These are phyloP conservation scores for Pinus taeda DNA, from an alignment of 75 land plant genomes.

Conservation along the genomic window DNA sequence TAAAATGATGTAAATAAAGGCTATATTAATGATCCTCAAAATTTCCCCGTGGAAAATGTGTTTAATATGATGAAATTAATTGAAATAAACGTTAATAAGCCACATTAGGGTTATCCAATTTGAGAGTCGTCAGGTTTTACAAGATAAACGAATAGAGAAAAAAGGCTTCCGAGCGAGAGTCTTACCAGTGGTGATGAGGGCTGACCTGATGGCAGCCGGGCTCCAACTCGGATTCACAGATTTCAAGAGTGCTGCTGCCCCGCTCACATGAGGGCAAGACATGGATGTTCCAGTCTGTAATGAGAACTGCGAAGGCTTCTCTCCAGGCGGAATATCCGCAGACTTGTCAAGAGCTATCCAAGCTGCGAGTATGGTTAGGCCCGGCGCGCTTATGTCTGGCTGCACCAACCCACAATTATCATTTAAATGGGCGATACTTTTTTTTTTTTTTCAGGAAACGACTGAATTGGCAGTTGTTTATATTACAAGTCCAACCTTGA, in stretches of 20 bases:
- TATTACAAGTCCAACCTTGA: conserved; percentile 47
- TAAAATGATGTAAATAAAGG: too few species aligned
- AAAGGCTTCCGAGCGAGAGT: not conserved
- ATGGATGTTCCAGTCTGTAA: conserved; percentile 81
- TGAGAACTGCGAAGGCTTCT: conserved; percentile 36
- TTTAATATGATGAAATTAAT: too few species aligned
- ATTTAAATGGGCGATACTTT: too few species aligned
- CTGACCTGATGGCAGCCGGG: conserved; percentile 71
- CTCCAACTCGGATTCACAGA: conserved; percentile 58
- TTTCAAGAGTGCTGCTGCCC: conserved; percentile 65
- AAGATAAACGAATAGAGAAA: too few species aligned
- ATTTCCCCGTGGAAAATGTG: too few species aligned
- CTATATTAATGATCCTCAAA: too few species aligned
- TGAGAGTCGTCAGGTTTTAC: too few species aligned
- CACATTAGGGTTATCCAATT: too few species aligned
- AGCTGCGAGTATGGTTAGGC: conserved; percentile 74
- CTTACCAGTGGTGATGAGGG: conserved; percentile 76
- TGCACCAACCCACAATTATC: conserved; percentile 15
- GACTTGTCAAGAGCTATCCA: conserved; percentile 35
- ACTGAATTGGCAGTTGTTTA: not conserved
- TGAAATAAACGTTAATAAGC: too few species aligned
- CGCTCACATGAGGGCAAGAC: conserved; percentile 83
- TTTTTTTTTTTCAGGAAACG: too few species aligned
- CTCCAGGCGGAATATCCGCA: conserved; percentile 20
- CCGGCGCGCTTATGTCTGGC: conserved; percentile 87